phyloP scores from a whole-genome alignment of 352 stramenopile genomes.

The Achlya hypogyna region DNA sequence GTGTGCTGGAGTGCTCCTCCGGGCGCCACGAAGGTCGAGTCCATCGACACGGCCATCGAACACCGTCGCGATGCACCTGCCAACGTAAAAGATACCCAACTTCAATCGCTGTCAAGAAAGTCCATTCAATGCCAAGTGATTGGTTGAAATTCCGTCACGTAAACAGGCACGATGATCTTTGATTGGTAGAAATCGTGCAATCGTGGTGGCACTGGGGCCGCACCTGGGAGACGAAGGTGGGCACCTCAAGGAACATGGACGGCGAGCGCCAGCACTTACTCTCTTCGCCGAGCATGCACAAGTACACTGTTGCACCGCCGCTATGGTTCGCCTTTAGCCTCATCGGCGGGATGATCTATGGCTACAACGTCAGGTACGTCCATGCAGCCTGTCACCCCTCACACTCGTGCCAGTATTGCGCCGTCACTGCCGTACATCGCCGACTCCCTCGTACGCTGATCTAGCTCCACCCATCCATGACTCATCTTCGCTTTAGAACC shows the following conservation, averaged over 20 bases:
- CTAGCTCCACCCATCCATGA: background rate
- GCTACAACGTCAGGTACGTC: slow-evolving; percentile 67
- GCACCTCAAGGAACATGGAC: background rate
- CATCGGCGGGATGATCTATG: slow-evolving; percentile 78
- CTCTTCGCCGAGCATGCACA: background rate
- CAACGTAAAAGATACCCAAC: background rate
- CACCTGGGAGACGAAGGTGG: background rate
- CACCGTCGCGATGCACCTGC: too few species aligned
- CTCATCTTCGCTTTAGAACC: slow-evolving; percentile 9
- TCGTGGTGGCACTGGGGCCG: background rate
- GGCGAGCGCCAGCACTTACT: background rate
- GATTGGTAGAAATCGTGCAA: background rate
- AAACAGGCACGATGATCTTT: background rate
- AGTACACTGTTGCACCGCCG: background rate
- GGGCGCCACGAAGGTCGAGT: too few species aligned
- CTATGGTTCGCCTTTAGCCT: slow-evolving; percentile 71
- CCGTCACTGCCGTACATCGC: slow-evolving; percentile 75
- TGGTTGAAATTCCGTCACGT: background rate
- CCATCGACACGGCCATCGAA: too few species aligned
- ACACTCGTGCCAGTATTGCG: slow-evolving; percentile 33
- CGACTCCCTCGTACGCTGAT: slow-evolving; percentile 35
- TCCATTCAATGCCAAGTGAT: background rate
- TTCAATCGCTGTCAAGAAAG: background rate
- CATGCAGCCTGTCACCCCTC: background rate
- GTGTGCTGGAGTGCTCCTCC: too few species aligned